Evolutionary conservation across 2,329 filamentous ascomycete species (phyloP), one percentile per base, ranked within the genome.

Genomic region (Lecanicillium sp.): DNA sequence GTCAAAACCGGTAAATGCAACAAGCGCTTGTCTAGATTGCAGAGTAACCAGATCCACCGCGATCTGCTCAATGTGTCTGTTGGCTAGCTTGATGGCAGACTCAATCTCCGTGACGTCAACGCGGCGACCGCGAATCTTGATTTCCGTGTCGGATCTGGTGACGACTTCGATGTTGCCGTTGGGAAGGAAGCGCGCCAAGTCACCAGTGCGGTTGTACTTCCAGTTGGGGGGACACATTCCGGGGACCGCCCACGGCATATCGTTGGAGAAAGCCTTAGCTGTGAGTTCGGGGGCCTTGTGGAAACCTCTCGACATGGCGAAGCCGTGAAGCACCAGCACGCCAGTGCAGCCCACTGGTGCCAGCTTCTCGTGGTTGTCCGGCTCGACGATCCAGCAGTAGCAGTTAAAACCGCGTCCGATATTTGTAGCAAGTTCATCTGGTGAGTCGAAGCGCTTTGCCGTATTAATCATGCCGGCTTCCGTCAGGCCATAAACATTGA

Each of bases 51-150:
- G 19, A 23, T 37, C 35, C 21, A 37, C 35, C 19, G 35, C 19
- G 23, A 37, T 20, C 8, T 37, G 35, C 4, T 23, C 19, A 9
- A 37, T 20, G 12, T 23, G 35, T 3, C 2, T 21, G 14, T 23
- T 37, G 14, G 35, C 4, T n/a, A 14, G 35, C 19, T 37, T 37
- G 4, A 37, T n/a, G 20, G 30, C 19, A 29, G 23, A 14, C 20
- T 52, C 51, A 12, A 52, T 43, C 21, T 50, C 51, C 17, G 21
- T 39, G 5, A 73, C 62, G 59, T 72, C 79, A 49, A 75, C 64
- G 47, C 74, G 58, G 47, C 70, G 78, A 37, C 79, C 79, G 24
- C 70, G 67, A n/a, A 79, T 59, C 56, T 79, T 79, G 39, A 79
- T 67, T 56, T 79, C 75, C 0, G 65, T 66, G 55, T 79, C 75